A percentile compares a stretch with the other conserved stretches of the same genome.
These are phyloP conservation scores for Cladosporium sphaerospermum DNA, from an alignment of 2,329 filamentous ascomycete species.

Conservation along the genomic window DNA sequence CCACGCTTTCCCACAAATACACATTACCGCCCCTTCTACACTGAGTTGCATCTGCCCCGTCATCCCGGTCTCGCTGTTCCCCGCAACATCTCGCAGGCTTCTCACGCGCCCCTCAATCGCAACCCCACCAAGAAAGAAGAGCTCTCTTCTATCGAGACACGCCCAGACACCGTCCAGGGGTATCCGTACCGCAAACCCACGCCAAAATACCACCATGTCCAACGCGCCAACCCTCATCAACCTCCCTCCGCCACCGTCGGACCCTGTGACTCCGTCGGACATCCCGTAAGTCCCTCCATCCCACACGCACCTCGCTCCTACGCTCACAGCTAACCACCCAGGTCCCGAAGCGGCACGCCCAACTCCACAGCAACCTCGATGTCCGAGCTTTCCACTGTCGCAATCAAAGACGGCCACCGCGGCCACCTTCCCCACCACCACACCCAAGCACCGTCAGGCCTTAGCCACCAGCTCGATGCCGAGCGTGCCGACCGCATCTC, in stretches of 20 bases:
- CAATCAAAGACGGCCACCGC: slow-evolving; percentile 93
- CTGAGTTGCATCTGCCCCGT: no score
- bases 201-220: slow-evolving; percentile 23
- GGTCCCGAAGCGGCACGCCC: slow-evolving; percentile 67
- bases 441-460: slow-evolving; percentile 48
- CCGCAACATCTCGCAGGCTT: no score
- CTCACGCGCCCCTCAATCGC: no score
- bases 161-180: no score
- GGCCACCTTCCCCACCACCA: slow-evolving; percentile 64
- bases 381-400: slow-evolving; percentile 84
- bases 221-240: slow-evolving; percentile 68
- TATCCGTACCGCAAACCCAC: neutral
- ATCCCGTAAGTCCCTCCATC: slow-evolving; percentile 62
- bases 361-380: slow-evolving; percentile 90
- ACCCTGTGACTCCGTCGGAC: slow-evolving; percentile 80
- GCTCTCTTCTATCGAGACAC: no score
- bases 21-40: no score
- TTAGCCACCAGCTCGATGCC: slow-evolving; percentile 63
- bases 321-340: slow-evolving; percentile 13
- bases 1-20: no score
- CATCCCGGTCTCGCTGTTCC: no score
- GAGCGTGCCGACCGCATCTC: slow-evolving; percentile 94
- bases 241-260: slow-evolving; percentile 73
- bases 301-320: neutral
- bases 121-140: no score